phyloP scores from a whole-genome alignment of 2,329 filamentous ascomycete species.

The Colletotrichum karsti region DNA sequence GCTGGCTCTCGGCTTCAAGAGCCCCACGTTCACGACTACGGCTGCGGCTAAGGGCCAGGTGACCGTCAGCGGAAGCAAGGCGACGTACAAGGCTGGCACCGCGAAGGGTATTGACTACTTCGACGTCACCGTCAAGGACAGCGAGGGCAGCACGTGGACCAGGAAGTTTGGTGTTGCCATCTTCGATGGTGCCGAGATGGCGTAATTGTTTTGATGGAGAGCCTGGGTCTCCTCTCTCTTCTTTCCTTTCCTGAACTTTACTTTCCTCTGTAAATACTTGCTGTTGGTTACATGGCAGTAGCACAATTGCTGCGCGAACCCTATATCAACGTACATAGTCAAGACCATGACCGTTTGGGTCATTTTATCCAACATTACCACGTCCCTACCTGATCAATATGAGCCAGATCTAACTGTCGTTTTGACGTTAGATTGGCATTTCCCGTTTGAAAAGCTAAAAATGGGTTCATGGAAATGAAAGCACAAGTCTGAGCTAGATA shows the following conservation, averaged over 20 bases:
- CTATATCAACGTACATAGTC: no score
- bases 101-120: constrained; percentile 30
- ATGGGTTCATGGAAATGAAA: no score
- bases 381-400: no score
- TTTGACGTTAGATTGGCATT: no score
- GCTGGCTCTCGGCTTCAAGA: constrained; percentile 33
- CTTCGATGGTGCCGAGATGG: constrained; percentile 14
- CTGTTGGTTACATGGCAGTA: no score
- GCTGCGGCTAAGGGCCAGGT: constrained; percentile 28
- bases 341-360: no score
- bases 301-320: no score
- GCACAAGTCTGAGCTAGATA: no score
- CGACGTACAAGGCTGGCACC: constrained; percentile 27
- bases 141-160: constrained; percentile 32
- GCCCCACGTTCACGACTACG: constrained; percentile 25
- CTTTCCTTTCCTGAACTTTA: not conserved
- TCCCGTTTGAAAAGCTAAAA: no score
- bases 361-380: no score
- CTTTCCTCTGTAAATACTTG: not conserved
- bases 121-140: constrained; percentile 28
- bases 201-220: not conserved
- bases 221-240: no score
- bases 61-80: constrained; percentile 23
- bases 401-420: no score
- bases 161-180: constrained; percentile 31